A percentile compares a stretch with the other conserved stretches of the same genome.
Evolutionary conservation across 116 monocot genomes (phyloP).

Genomic region (Iris pallida): DNA sequence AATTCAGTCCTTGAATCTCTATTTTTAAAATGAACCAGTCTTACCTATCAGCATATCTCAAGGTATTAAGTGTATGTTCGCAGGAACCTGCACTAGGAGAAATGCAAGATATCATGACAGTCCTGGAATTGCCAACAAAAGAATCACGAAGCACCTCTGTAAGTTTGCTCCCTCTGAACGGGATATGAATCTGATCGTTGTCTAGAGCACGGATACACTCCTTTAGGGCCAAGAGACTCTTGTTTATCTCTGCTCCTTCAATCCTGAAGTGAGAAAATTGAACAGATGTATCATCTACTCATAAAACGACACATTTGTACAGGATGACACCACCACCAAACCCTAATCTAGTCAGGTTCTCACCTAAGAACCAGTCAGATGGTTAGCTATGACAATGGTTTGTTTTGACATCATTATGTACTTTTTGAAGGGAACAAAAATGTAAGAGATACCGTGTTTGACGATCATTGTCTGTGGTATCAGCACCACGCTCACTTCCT

Average conservation of each 20-base stretch:
- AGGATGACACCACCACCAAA: background rate
- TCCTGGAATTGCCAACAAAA: constrained; percentile 91
- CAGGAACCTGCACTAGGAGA: constrained; percentile 90
- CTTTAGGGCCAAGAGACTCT: constrained; percentile 82
- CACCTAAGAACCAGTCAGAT: too few relatives aligned
- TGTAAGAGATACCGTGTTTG: constrained; percentile 54
- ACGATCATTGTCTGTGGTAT: constrained; percentile 96
- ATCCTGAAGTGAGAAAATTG: constrained; percentile 47
- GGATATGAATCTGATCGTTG: constrained; percentile 95
- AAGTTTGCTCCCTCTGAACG: constrained; percentile 91
- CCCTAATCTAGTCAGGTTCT: too few relatives aligned
- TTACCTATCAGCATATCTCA: constrained; percentile 95
- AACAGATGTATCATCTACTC: constrained; percentile 6
- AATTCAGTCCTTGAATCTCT: background rate
- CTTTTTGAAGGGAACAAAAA: background rate
- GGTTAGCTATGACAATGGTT: too few relatives aligned
- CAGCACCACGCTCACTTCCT: constrained; percentile 96
- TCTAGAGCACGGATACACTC: constrained; percentile 94
- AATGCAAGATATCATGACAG: constrained; percentile 94
- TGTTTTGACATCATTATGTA: background rate
- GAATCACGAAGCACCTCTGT: constrained; percentile 97
- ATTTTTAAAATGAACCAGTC: background rate
- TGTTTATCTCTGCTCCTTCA: constrained; percentile 97
- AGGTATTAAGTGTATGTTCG: constrained; percentile 89
- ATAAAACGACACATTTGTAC: background rate